A percentile compares a stretch with the other conserved stretches of the same genome.
These are phyloP conservation scores for Epithele typhae DNA, from an alignment of 768 basidiomycete genomes.

Conservation along the genomic window DNA sequence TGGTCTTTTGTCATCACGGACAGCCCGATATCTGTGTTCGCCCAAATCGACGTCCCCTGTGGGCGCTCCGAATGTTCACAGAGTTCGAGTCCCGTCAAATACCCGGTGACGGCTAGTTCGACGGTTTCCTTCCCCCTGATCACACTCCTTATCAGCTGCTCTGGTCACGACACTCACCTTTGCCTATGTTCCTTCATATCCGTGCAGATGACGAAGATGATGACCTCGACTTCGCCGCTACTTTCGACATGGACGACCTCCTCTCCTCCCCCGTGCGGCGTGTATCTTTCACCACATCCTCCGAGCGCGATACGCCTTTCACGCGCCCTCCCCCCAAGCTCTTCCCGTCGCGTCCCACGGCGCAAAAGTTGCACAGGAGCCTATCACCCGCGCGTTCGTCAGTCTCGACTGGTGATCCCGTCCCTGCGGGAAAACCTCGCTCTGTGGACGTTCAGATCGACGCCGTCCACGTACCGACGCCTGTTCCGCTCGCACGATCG, in stretches of 20 bases:
- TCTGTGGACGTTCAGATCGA: not conserved
- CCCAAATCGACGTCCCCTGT: too few relatives aligned
- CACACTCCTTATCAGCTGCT: constrained; percentile 2
- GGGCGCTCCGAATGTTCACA: too few relatives aligned
- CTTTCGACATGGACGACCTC: constrained; percentile 7
- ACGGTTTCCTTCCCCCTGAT: too few relatives aligned
- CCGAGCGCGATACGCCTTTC: constrained; percentile 18
- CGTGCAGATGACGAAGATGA: constrained; percentile 14
- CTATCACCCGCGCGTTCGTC: too few relatives aligned
- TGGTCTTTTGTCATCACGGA: too few relatives aligned
- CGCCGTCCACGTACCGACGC: not conserved
- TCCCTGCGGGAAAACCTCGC: constrained; percentile 2
- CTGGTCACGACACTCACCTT: not conserved
- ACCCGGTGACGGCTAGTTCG: too few relatives aligned
- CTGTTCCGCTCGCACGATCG: not conserved
- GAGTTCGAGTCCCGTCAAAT: too few relatives aligned
- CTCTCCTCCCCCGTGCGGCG: constrained; percentile 12
- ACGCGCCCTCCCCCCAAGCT: constrained; percentile 9
- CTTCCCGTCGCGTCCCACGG: not conserved
- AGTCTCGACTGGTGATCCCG: too few relatives aligned
- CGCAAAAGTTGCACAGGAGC: too few relatives aligned
- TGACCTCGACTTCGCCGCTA: constrained; percentile 9
- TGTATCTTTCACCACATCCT: constrained; percentile 18
- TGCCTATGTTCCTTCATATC: too few relatives aligned
- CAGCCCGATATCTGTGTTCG: too few relatives aligned